Evolutionary conservation across 805 yeast species (phyloP), one percentile per base, ranked within the genome.

Genomic region (Brettanomyces sp.): DNA sequence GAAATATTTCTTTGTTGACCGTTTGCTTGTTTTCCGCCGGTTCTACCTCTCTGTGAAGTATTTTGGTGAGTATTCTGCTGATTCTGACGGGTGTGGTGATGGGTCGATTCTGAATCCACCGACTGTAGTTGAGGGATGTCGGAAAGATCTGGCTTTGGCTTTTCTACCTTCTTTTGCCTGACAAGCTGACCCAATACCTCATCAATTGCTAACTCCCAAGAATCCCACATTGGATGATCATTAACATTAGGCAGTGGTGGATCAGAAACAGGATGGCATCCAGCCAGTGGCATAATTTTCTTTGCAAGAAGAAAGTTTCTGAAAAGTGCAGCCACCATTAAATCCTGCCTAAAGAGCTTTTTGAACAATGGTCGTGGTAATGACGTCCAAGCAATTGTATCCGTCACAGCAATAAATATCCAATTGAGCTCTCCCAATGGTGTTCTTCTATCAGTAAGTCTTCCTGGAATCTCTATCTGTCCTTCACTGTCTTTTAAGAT

Each of bases 361-460:
- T 90, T 91, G 70, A 93, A 93, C 30, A 93, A 66, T 0, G 95
- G 88, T 49, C 96, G 72, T 3, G 95, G 88, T 35, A 93, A 66
- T 3, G 90, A 78, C 0, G 96, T 87, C 97, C 98, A 93, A 2
- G 99, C 99, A 44, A 93, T 91, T 0, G 98, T 91, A 63, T 93
- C 99, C 3, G 98, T 91, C 36, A 93, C 88, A 2, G 99, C 97
- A 1, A 97, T 93, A 65, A 91, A 93, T 33, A 93, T 91, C 97
- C 98, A 93, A 62, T 88, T 89, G 45, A 93, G 72, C 60, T 93
- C 99, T 34, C 99, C 99, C 39, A 93, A 66, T 1, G 98, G 97
- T 0, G 98, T 93, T 50, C 96, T 73, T 58, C 98, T 75, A 59
- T 93, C 99, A 3, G 96, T 85, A 41, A 89, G 68, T 51, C 85